Evolutionary conservation across 78 protist species (phyloP).

Genomic region (Guillardia theta): DNA sequence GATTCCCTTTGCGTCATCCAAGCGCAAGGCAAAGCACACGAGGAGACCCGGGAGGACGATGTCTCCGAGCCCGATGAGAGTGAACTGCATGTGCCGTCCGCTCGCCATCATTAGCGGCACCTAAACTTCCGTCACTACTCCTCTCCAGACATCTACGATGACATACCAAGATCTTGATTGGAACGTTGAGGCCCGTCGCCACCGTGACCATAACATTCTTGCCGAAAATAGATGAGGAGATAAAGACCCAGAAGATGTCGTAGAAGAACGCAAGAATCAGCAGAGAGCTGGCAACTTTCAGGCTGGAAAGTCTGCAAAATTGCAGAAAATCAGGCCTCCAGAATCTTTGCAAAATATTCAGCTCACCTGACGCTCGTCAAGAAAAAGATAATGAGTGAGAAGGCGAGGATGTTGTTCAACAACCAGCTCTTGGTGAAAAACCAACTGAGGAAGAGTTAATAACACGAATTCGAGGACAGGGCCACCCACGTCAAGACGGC

Average conservation of each 20-base stretch:
- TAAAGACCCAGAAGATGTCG: conserved; percentile 49
- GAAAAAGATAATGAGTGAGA: conserved; percentile 41
- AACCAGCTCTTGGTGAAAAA: conserved; percentile 16
- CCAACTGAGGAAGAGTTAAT: background rate
- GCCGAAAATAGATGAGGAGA: conserved; percentile 42
- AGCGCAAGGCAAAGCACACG: conserved; percentile 25
- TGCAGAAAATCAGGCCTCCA: no score
- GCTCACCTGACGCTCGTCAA: conserved; percentile 36
- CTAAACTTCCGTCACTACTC: no score
- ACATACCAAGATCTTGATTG: conserved; percentile 14
- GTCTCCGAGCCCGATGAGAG: conserved; percentile 37
- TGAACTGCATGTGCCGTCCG: background rate
- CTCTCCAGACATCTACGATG: no score
- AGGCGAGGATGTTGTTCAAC: conserved; percentile 25
- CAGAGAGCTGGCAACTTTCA: conserved; percentile 8
- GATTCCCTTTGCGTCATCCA: conserved; percentile 28
- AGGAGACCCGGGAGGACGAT: conserved; percentile 41
- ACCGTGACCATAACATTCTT: conserved; percentile 42
- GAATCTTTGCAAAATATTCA: no score
- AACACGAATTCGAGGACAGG: background rate
- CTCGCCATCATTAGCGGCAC: conserved; percentile 5
- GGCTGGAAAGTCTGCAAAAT: conserved; percentile 9
- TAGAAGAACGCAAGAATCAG: conserved; percentile 21
- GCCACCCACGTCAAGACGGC: background rate
- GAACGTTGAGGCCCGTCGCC: conserved; percentile 43